A percentile compares a stretch with the other conserved stretches of the same genome.
These are phyloP conservation scores for Barnettozyma vustinii DNA, from an alignment of 805 yeast genomes.

Conservation along the genomic window DNA sequence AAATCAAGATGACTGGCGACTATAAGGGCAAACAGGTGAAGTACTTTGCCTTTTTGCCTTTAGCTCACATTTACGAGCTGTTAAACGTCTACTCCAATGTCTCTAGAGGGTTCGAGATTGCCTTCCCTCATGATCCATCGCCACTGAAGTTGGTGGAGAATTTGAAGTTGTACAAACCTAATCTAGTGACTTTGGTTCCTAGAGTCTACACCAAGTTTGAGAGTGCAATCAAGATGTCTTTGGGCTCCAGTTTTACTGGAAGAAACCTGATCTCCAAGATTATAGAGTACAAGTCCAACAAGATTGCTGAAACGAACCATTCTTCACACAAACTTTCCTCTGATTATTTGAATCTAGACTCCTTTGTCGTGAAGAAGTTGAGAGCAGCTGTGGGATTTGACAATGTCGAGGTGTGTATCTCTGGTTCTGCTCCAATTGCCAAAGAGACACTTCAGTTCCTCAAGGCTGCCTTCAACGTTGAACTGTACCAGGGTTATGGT, in stretches of 20 bases:
- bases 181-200: constrained; percentile 44
- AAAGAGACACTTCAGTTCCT: constrained; percentile 49
- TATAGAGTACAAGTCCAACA: constrained; percentile 6
- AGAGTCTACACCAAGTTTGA: constrained; percentile 49
- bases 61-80: constrained; percentile 54
- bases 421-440: constrained; percentile 60
- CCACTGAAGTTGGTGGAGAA: constrained; percentile 46
- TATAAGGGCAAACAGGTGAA: constrained; percentile 23
- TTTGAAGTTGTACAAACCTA: constrained; percentile 41
- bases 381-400: constrained; percentile 35
- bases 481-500: constrained; percentile 46
- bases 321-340: constrained; percentile 5
- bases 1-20: constrained; percentile 21
- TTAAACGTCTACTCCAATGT: constrained; percentile 36
- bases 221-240: constrained; percentile 39
- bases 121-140: constrained; percentile 40
- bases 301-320: constrained; percentile 8
- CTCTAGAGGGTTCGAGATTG: constrained; percentile 33
- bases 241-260: constrained; percentile 17
- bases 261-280: constrained; percentile 6
- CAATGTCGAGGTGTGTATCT: constrained; percentile 24
- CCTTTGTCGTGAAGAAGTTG: constrained; percentile 24
- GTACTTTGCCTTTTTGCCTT: constrained; percentile 42
- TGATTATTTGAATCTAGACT: constrained; percentile 27
- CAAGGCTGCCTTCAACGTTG: constrained; percentile 44